These are phyloP conservation scores for Verticillium isaacii DNA, from an alignment of 2,329 filamentous ascomycete genomes.

Conservation along the genomic window DNA sequence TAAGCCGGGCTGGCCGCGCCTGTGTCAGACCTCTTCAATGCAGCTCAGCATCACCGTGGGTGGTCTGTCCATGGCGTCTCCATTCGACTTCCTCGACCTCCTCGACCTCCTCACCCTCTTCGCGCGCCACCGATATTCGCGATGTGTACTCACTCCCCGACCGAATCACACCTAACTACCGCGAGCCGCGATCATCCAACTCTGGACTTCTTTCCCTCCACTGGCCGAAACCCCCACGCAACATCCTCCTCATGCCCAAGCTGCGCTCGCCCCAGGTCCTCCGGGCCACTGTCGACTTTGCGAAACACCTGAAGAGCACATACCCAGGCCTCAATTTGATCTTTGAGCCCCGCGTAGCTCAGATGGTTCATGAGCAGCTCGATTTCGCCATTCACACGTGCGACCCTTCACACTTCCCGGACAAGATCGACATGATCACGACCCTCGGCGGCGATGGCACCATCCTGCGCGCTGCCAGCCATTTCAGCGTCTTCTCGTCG, in stretches of 20 bases:
- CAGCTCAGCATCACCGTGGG: neutral
- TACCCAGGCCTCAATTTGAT: constrained; percentile 80
- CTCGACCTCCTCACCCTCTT: neutral
- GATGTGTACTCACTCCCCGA: constrained; percentile 44
- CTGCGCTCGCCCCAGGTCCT: constrained; percentile 50
- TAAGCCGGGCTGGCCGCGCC: neutral
- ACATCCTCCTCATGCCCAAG: constrained; percentile 55
- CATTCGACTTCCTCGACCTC: neutral
- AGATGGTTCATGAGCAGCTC: constrained; percentile 64
- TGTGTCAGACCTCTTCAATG: neutral
- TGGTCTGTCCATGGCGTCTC: neutral
- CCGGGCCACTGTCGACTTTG: constrained; percentile 48
- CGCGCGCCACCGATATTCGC: constrained; percentile 41
- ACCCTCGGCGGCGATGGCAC: constrained; percentile 94
- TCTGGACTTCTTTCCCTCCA: constrained; percentile 44
- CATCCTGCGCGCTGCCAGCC: constrained; percentile 76
- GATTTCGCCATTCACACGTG: constrained; percentile 67
- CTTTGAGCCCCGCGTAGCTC: constrained; percentile 72
- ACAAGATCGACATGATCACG: constrained; percentile 82
- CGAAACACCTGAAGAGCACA: constrained; percentile 69
- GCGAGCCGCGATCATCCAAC: constrained; percentile 51
- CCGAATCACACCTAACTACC: constrained; percentile 59
- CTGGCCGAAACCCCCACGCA: constrained; percentile 49
- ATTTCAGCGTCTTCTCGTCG: constrained; percentile 65
- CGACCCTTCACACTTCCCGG: constrained; percentile 52